Percentiles rank a stretch among this genome's conserved stretches.
Conservation (phyloP, 345 rosid species). For the Gossypioides kirkii region DNA sequence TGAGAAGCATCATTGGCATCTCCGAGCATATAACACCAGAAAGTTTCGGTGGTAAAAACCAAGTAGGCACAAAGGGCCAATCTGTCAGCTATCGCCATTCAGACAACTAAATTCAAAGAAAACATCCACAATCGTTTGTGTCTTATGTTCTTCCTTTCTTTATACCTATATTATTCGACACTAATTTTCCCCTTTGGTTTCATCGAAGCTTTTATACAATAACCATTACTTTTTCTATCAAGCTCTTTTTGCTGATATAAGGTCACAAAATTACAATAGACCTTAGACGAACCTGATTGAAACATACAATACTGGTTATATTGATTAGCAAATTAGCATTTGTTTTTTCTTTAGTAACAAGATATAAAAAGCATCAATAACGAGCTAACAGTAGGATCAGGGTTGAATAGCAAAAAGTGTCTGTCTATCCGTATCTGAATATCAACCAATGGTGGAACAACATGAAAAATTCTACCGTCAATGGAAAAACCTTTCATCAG, state of each 20-base stretch:
- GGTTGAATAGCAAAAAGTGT: no score
- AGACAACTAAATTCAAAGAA: background rate
- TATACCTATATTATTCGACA: background rate
- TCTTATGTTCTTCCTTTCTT: background rate
- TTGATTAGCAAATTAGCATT: background rate
- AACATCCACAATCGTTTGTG: background rate
- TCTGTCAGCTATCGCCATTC: background rate
- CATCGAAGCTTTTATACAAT: background rate
- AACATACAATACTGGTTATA: background rate
- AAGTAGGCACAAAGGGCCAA: background rate
- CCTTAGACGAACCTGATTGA: background rate
- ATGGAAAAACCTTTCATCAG: no score
- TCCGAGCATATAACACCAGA: background rate
- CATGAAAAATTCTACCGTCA: no score
- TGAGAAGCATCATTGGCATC: background rate
- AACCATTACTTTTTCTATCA: background rate
- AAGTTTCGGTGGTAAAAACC: background rate
- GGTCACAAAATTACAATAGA: background rate
- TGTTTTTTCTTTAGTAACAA: no score
- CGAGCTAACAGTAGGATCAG: no score
- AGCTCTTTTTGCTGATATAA: background rate
- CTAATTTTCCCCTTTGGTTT: background rate
- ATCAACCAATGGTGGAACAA: no score
- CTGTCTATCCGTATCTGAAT: no score
- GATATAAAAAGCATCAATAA: no score